Evolutionary conservation across 345 rosid species (phyloP), one percentile per base, ranked within the genome.

Genomic region (Populus simonii): DNA sequence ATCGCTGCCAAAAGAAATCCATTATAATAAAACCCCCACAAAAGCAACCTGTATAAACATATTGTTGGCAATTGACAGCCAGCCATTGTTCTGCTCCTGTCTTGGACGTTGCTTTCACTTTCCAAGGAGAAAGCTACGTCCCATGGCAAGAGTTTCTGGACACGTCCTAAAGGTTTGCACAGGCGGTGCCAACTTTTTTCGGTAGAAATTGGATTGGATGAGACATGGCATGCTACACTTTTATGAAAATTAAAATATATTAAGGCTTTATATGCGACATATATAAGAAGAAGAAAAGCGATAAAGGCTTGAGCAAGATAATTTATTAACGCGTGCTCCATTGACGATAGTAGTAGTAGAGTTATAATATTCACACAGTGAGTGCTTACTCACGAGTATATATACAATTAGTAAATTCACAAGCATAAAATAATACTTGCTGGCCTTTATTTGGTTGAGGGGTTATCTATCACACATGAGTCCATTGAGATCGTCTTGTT

Each of bases 201-300:
- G 45, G n/a, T 61, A 18, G 36, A 7, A 27, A 43, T 29, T 23
- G 53, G 25, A 29, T 77, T 45, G 75, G 71, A 79, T 12, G 71
- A 74, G 66, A 74, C 63, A 71, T 72, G 66, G 74, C 80, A 75
- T 73, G 81, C 73, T 61, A 43, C 16, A 57, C 67, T n/a, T 73
- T 23, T 18, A 27, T 11, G 66, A 80, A 71, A 51, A 41, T 39
- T 49, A 55, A 59, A 59, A 59, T 59, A 9, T 59, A 59, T 23
- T 5, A 23, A 23, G 2, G 15, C 63, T 23, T 9, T 25, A 9
- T 4, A 25, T 10, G 63, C 63, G 9, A 25, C 29, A 59, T 8
- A 8, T 33, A 33, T 4, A 33, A 57, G 1, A 9, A 57, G n/a
- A 10, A 25, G 10, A n/a, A 41, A 41, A 2, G 13, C 45, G 63